Evolutionary conservation across 2,329 filamentous ascomycete genomes (phyloP).

Genomic region (Blastomyces gilchristii): DNA sequence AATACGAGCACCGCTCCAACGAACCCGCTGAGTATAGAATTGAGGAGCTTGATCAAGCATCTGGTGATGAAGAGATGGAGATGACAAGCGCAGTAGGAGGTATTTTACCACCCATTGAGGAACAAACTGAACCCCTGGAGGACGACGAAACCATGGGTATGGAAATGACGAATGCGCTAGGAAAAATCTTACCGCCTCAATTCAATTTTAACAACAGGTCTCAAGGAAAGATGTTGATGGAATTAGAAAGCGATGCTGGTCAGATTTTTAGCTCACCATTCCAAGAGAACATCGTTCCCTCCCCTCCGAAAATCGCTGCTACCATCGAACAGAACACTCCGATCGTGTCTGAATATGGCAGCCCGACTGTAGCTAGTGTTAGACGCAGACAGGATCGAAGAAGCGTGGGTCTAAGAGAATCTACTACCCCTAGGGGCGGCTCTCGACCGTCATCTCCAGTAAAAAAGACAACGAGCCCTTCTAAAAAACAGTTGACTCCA

Average conservation of each 20-base stretch:
- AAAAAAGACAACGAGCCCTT: conserved; percentile 30
- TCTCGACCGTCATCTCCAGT: conserved; percentile 24
- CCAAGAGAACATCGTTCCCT: conserved; percentile 26
- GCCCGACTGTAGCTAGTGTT: conserved; percentile 47
- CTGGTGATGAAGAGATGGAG: conserved; percentile 46
- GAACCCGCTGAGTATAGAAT: conserved; percentile 15
- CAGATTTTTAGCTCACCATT: conserved; percentile 41
- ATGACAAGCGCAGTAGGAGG: conserved; percentile 43
- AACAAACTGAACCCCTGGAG: conserved; percentile 27
- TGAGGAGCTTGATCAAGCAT: conserved; percentile 11
- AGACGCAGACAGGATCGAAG: conserved; percentile 37
- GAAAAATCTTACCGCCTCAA: conserved; percentile 46
- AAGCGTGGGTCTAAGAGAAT: conserved; percentile 37
- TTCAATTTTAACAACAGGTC: conserved; percentile 33
- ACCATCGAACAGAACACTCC: conserved; percentile 28
- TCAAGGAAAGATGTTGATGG: conserved; percentile 49
- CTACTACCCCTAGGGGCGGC: conserved; percentile 35
- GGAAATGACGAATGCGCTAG: conserved; percentile 57
- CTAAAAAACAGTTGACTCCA: conserved; percentile 36
- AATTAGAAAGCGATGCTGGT: conserved; percentile 41
- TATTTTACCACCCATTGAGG: conserved; percentile 33
- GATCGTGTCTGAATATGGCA: conserved; percentile 42
- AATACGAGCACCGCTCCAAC: conserved; percentile 14
- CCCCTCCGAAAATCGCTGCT: conserved; percentile 22
- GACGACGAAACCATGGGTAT: conserved; percentile 48